phyloP scores from a whole-genome alignment of 441 rosid species.

The Adansonia gregorii region DNA sequence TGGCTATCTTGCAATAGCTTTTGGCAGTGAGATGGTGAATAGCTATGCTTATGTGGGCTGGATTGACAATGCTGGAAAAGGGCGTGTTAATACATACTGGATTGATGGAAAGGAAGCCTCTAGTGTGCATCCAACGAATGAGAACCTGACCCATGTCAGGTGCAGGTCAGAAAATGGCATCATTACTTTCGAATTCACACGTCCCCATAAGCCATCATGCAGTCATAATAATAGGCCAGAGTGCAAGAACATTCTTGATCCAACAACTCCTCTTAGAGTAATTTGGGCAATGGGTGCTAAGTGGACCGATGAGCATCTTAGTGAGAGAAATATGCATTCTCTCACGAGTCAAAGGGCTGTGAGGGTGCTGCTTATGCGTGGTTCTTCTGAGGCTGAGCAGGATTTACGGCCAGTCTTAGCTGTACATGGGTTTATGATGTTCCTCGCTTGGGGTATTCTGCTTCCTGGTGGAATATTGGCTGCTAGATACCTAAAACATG shows the following conservation, averaged over 20 bases:
- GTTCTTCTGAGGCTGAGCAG: constrained; percentile 96
- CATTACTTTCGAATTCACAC: constrained; percentile 85
- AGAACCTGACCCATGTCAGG: constrained; percentile 78
- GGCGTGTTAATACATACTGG: constrained; percentile 84
- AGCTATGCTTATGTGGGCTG: constrained; percentile 93
- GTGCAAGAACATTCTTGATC: constrained; percentile 84
- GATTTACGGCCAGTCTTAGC: constrained; percentile 91
- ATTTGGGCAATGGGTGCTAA: constrained; percentile 96
- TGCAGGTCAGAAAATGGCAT: constrained; percentile 92
- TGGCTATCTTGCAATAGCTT: constrained; percentile 85
- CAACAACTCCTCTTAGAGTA: constrained; percentile 86
- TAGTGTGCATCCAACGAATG: constrained; percentile 68
- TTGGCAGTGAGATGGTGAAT: constrained; percentile 77
- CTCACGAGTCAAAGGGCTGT: constrained; percentile 87
- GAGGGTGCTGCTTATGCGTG: constrained; percentile 69
- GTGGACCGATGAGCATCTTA: constrained; percentile 74
- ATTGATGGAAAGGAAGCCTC: constrained; percentile 83
- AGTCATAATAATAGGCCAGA: constrained; percentile 49
- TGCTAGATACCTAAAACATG: constrained; percentile 87
- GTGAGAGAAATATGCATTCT: constrained; percentile 92
- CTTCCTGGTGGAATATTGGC: constrained; percentile 91
- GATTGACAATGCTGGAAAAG: constrained; percentile 73
- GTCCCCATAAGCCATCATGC: constrained; percentile 74
- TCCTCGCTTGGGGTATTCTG: constrained; percentile 97
- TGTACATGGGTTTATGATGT: constrained; percentile 98